phyloP scores from a whole-genome alignment of 2,329 filamentous ascomycete species.

The Domatiomyces catenatus region DNA sequence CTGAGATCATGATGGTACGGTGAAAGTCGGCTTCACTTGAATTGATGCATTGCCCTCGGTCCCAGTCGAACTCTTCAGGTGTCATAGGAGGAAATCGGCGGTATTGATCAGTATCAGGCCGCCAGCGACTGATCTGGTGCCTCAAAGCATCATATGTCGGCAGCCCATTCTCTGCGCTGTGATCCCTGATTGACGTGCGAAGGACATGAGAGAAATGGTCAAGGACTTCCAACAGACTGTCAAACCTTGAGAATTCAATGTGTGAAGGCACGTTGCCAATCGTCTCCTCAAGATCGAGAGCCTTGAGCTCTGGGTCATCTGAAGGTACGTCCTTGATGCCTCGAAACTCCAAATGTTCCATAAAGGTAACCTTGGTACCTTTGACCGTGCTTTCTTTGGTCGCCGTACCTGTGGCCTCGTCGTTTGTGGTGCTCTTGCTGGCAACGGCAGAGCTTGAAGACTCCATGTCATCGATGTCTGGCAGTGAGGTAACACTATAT shows the following conservation, averaged over 20 bases:
- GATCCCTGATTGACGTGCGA: constrained; percentile 1
- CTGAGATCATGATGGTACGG: constrained; percentile 3
- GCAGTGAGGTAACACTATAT: constrained; percentile 88
- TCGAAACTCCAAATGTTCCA: constrained; percentile 4
- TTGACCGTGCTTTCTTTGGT: constrained; percentile 1
- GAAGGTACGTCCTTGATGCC: constrained; percentile 1
- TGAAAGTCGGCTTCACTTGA: constrained; percentile 4
- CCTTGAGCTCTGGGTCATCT: constrained; percentile 1
- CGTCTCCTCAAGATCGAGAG: constrained; percentile 1
- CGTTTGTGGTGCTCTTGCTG: neutral
- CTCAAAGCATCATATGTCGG: constrained; percentile 1
- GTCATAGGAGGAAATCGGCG: constrained; percentile 3
- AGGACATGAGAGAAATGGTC: neutral
- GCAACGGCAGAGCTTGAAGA: constrained; percentile 1
- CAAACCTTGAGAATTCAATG: constrained; percentile 2
- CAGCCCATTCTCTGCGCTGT: constrained; percentile 1
- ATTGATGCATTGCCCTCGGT: constrained; percentile 1
- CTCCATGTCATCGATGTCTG: constrained; percentile 22
- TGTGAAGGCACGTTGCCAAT: neutral
- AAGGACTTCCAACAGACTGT: neutral
- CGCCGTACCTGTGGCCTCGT: neutral
- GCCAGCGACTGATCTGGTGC: constrained; percentile 1
- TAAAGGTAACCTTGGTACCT: neutral
- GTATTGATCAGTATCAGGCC: neutral
- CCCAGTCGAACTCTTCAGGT: constrained; percentile 2